Conservation (phyloP, 2,329 filamentous ascomycete genomes). For the Hypoxylon sp. region DNA sequence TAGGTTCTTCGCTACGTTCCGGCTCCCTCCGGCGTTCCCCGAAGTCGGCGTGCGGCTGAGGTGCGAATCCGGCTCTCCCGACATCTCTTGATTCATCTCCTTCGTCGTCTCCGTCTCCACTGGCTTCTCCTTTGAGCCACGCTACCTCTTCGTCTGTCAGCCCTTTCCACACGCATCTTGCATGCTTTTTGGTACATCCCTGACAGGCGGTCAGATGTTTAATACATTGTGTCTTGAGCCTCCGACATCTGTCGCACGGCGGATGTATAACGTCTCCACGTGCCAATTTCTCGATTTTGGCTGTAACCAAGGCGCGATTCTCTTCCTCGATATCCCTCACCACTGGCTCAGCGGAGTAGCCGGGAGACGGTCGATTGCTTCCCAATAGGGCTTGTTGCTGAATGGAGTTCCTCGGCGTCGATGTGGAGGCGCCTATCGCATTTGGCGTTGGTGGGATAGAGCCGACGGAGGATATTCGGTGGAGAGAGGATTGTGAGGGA, state of each 20-base stretch:
- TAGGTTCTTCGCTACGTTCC: slow-evolving; percentile 47
- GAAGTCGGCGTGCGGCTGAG: slow-evolving; percentile 42
- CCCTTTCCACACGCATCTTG: slow-evolving; percentile 87
- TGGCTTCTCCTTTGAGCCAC: slow-evolving; percentile 52
- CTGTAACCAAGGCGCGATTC: slow-evolving; percentile 71
- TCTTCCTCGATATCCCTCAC: slow-evolving; percentile 52
- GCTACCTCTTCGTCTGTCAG: slow-evolving; percentile 77
- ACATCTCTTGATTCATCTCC: slow-evolving; percentile 48
- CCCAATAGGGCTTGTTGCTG: slow-evolving; percentile 47
- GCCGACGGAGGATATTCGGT: slow-evolving; percentile 48
- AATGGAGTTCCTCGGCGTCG: slow-evolving; percentile 49
- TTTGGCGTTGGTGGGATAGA: slow-evolving; percentile 52
- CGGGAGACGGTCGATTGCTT: slow-evolving; percentile 49
- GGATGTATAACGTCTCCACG: slow-evolving; percentile 82
- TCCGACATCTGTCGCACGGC: slow-evolving; percentile 85
- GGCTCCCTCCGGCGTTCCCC: slow-evolving; percentile 40
- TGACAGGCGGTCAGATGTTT: slow-evolving; percentile 89
- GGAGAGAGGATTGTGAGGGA: slow-evolving; percentile 44
- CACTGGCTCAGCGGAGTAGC: slow-evolving; percentile 47
- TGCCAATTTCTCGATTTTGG: slow-evolving; percentile 79
- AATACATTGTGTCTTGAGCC: slow-evolving; percentile 83
- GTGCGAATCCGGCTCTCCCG: slow-evolving; percentile 38
- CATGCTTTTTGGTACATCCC: slow-evolving; percentile 91
- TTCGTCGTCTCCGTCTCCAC: slow-evolving; percentile 48
- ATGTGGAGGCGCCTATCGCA: slow-evolving; percentile 45